Evolutionary conservation across 2,329 filamentous ascomycete species (phyloP), one percentile per base, ranked within the genome.

Genomic region (Colletotrichum sojae): DNA sequence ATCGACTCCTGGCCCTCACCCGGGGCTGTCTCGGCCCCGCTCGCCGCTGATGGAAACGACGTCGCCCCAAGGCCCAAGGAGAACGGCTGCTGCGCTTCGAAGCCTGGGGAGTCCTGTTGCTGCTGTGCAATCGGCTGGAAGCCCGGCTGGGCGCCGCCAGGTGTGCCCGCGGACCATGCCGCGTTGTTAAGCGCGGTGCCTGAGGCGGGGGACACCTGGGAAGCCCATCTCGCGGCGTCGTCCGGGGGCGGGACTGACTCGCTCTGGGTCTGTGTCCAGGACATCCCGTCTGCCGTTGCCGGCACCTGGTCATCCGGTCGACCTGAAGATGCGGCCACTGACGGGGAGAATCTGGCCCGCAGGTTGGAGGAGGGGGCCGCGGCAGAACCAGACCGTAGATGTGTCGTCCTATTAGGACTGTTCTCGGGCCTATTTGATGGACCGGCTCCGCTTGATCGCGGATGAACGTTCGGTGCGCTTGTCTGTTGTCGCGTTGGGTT

Each of bases 1-100:
- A 78, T 78, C 0, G 77, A 78, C 58, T 78, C 76, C n/a, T 79
- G 77, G 0, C 76, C 77, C 18, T 79, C 77, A 0, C 16, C 73
- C 1, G 67, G 55, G 6, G 45, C 56, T 2, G 25, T 22, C 2
- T 53, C 63, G 1, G 57, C 20, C 3, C 16, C 16, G 6, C 27
- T 27, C 13, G 43, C 45, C 4, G 63, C 31, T 6, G 31, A 36
- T 36, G 63, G 56, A 1, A 68, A 62, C 2, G 59, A 57, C 2
- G 63, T 45, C 2, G 55, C 46, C 3, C 40, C 59, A 0, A 60
- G 36, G 1, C 55, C 12, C 0, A 67, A 6, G 1, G 59, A 51
- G 25, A 64, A 53, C 8, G 52, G 46, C n/a, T 60, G 55, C n/a
- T 60, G 55, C 6, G 31, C 25, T 3, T 67, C 67, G 9, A 59